Conservation (phyloP, 805 yeast genomes). For the Nakazawaea peltata region DNA sequence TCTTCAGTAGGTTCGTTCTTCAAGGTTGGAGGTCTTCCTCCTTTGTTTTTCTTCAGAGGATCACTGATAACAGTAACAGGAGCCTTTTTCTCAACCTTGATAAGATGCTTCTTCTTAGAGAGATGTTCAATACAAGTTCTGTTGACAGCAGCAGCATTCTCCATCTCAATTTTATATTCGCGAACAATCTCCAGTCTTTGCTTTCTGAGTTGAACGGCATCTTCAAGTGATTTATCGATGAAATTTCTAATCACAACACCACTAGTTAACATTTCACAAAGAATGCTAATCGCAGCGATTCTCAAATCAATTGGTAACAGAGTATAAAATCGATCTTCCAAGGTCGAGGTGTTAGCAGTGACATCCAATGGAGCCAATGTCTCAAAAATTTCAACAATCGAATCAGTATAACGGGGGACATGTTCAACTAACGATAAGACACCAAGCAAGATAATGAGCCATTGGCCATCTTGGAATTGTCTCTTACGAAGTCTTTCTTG, state of each 20-base stretch:
- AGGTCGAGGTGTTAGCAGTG: constrained; percentile 38
- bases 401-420: constrained; percentile 42
- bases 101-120: constrained; percentile 17
- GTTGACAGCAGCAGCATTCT: constrained; percentile 38
- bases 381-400: constrained; percentile 42
- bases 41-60: constrained; percentile 14
- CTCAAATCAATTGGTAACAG: constrained; percentile 45
- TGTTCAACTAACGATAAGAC: constrained; percentile 54
- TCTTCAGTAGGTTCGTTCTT: constrained; percentile 24
- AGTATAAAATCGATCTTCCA: constrained; percentile 42
- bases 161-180: constrained; percentile 47
- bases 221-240: constrained; percentile 64
- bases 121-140: constrained; percentile 28
- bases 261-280: constrained; percentile 54
- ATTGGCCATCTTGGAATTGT: constrained; percentile 73
- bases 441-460: constrained; percentile 77
- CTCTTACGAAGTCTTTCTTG: constrained; percentile 67
- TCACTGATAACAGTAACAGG: constrained; percentile 16
- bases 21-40: constrained; percentile 19
- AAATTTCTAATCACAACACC: constrained; percentile 51
- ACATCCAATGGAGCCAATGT: constrained; percentile 49
- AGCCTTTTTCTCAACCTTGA: constrained; percentile 13
- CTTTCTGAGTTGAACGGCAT: constrained; percentile 52
- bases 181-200: constrained; percentile 57
- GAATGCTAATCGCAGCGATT: constrained; percentile 47